Base-by-base conservation (phyloP, 1,139 yeast genomes). In the Kazachstania sp. region DNA sequence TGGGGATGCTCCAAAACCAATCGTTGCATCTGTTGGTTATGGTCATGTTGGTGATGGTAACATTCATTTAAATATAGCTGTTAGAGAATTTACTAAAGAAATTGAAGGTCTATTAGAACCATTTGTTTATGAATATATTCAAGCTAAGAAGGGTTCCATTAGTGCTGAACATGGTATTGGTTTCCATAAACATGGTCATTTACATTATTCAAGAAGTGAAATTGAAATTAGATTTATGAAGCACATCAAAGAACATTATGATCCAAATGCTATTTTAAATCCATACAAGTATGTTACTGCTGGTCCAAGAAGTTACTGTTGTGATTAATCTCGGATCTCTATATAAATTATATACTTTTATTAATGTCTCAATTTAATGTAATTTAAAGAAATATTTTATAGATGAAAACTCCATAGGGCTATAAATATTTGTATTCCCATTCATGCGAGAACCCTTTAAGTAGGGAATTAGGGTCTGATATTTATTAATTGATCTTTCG, bases 21-120 rank as follows among this genome's bases (percentile, higher is more conserved):
- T 85, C 5, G 81, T 86, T 42, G 83, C 80, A 50, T 94, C 94
- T 5, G 80, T 88, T 54, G 97, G 97, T 1, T 90, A 90, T 60
- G 97, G 97, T 28, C 97, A 90, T 61, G 76, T 90, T 61, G 97
- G 97, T 49, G 97, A 90, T 64, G 97, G 97, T 46, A 90, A 90
- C 68, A 73, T 90, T 58, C 97, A 90, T 65, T 77, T 90, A 63
- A 90, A 90, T 63, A 94, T 90, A 44, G 81, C 92, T 45, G 95
- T 87, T 15, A 77, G 96, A 64, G 75, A 80, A 58, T 90, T 90
- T 68, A 75, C 75, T 56, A 83, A 85, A 65, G 75, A 72, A 30
- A 83, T 90, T 48, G 97, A 90, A 69, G 70, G 75, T 48, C 77
- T 76, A 1, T 74, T 90, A 53, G 97, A 92, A 67, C 97, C 97